Base-by-base conservation (phyloP, 306 rosid genomes). In the Prunus armeniaca region DNA sequence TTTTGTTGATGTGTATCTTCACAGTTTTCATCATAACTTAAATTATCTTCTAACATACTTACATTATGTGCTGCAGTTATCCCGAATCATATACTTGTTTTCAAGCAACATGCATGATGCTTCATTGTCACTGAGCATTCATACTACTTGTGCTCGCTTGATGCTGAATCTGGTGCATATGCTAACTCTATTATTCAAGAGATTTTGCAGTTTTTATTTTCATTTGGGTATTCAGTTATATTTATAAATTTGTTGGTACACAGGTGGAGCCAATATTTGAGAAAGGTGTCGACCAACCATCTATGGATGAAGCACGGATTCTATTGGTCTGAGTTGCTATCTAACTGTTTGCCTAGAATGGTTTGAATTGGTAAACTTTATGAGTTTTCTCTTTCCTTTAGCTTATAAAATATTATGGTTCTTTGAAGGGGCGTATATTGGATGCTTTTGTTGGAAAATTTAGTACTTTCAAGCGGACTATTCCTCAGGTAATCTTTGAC, bases 101-200 rank as follows among this genome's bases (percentile, higher is more conserved):
- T 95, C 99, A 58, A 95, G 97, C 81, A 95, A 92, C 83, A 95
- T 95, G 99, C 99, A 95, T 51, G 99, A 95, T 15, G 99, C 99
- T 50, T 95, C 99, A 20, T 84, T 95, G 80, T 88, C 97, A 9
- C 87, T 95, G 85, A 92, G 98, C 90, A 91, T 95, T 82, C 99
- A 95, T 84, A 95, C 99, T 58, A 95, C 99, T 52, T 95, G 97
- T 82, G 97, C 99, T 70, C 97, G 98, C 81, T 78, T 95, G 91
- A 92, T 95, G 99, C 84, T 95, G 89, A 95, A 95, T 87, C 87
- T 95, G 98, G 99, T 95, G 86, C 83, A 47, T 82, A 82, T 73
- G 65, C 73, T 19, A 72, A 64, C 79, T 79, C 79, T 71, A 55
- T 74, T 74, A 80, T 71, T 43, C 14, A 22, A 45, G 71, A 27